phyloP scores from a whole-genome alignment of 2,329 filamentous ascomycete species.

The Arthrinium puccinioides region DNA sequence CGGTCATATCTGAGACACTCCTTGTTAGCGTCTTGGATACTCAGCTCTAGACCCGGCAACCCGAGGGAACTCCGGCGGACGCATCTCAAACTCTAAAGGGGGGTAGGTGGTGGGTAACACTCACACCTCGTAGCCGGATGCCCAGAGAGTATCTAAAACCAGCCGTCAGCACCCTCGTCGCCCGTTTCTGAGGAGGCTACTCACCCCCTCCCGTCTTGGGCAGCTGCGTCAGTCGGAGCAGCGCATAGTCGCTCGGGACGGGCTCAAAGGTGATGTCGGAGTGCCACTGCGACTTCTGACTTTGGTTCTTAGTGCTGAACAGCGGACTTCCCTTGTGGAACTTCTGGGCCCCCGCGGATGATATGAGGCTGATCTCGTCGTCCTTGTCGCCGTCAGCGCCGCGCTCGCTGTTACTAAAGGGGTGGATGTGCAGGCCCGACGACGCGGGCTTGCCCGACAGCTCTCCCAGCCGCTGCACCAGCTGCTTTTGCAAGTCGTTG shows the following conservation, averaged over 20 bases:
- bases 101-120: too few relatives aligned
- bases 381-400: constrained; percentile 45
- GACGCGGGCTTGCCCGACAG: constrained; percentile 50
- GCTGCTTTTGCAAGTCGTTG: constrained; percentile 52
- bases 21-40: too few relatives aligned
- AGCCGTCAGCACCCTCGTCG: too few relatives aligned
- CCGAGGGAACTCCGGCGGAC: too few relatives aligned
- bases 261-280: constrained; percentile 54
- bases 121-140: constrained; percentile 54
- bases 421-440: constrained; percentile 55
- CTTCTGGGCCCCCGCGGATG: constrained; percentile 38
- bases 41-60: constrained; percentile 54
- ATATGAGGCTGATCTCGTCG: constrained; percentile 53
- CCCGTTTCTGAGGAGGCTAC: too few relatives aligned
- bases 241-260: constrained; percentile 52
- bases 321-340: constrained; percentile 18
- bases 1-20: too few relatives aligned
- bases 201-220: constrained; percentile 49
- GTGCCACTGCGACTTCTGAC: constrained; percentile 41
- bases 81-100: too few relatives aligned
- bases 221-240: constrained; percentile 48
- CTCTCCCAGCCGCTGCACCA: constrained; percentile 52
- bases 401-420: constrained; percentile 41
- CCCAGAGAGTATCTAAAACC: constrained; percentile 58
- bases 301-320: constrained; percentile 19